Base-by-base conservation (phyloP, 345 rosid genomes). In the Corchorus capsularis region DNA sequence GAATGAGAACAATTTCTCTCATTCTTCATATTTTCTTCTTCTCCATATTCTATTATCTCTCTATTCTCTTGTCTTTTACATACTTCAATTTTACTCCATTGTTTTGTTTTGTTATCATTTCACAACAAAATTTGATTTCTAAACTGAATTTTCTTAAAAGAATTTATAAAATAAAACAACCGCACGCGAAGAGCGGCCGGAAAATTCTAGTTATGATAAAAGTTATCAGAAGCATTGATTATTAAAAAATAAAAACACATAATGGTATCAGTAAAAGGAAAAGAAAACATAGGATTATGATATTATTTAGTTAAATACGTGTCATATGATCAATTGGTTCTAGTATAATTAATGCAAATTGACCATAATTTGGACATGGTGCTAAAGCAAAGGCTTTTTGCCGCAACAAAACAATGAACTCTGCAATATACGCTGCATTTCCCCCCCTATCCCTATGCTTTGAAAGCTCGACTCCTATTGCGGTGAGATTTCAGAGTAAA, bases 221-320 rank as follows among this genome's bases (percentile, higher is more conserved):
- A 39, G 43, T 39, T 39, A 6, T 39, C 4, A 39, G 43, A 39
- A 39, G 6, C 43, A 39, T 39, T 39, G 43, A 39, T 39, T 39
- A 39, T 39, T 39, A 70, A 82, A 78, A 37, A 78, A 81, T 69
- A 81, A 75, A 75, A 71, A 79, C 78, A 63, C 65, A 82, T 67
- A 72, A 61, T 75, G 34, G 11, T 12, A 59, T 8, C 8, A 59
- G 37, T 11, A 20, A 2, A 8, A 59, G 2, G n/a, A 39, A 9
- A 63, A 63, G 22, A 35, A 39, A 39, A 39, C 5, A 39, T 39
- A 27, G 27, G 43, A 39, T 39, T 39, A 39, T 39, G 43, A 39
- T 39, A 37, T 64, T 47, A 64, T 17, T n/a, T 8, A 4, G 69
- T 45, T 45, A 64, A 6, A 55, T 6, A 55, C n/a, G 27, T 54